Evolutionary conservation across 805 yeast genomes (phyloP).

Genomic region (Metschnikowia kofuensis): DNA sequence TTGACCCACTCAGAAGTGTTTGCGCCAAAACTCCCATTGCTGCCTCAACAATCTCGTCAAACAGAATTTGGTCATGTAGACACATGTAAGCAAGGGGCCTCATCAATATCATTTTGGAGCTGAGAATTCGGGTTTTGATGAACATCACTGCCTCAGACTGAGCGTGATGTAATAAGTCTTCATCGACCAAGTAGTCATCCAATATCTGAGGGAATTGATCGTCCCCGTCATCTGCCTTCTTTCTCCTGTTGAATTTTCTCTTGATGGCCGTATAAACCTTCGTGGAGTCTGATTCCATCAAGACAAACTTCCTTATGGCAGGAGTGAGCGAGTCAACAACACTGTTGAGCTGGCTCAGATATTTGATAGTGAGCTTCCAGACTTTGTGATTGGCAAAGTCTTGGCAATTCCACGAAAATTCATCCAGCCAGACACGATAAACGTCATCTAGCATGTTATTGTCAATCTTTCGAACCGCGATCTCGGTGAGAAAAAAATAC

Average conservation of each 20-base stretch:
- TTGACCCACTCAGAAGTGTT: neutral
- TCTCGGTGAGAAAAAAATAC: slow-evolving; percentile 39
- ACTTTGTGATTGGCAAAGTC: slow-evolving; percentile 20
- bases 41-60: slow-evolving; percentile 28
- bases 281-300: slow-evolving; percentile 30
- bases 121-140: slow-evolving; percentile 35
- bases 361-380: slow-evolving; percentile 30
- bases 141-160: slow-evolving; percentile 39
- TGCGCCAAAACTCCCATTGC: slow-evolving; percentile 13
- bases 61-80: slow-evolving; percentile 27
- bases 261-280: slow-evolving; percentile 29
- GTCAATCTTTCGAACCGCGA: slow-evolving; percentile 39
- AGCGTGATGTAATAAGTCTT: slow-evolving; percentile 29
- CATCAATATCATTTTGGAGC: slow-evolving; percentile 31
- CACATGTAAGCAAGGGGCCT: slow-evolving; percentile 35
- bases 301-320: slow-evolving; percentile 28
- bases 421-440: slow-evolving; percentile 10
- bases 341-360: slow-evolving; percentile 36
- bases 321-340: slow-evolving; percentile 37
- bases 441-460: slow-evolving; percentile 35
- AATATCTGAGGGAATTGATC: slow-evolving; percentile 20
- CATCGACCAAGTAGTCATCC: slow-evolving; percentile 34
- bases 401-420: slow-evolving; percentile 24
- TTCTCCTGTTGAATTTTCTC: slow-evolving; percentile 19
- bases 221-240: slow-evolving; percentile 5